Evolutionary conservation across 1,284 basidiomycete genomes (phyloP), one percentile per base, ranked within the genome.

Genomic region (Puccinia coronata): DNA sequence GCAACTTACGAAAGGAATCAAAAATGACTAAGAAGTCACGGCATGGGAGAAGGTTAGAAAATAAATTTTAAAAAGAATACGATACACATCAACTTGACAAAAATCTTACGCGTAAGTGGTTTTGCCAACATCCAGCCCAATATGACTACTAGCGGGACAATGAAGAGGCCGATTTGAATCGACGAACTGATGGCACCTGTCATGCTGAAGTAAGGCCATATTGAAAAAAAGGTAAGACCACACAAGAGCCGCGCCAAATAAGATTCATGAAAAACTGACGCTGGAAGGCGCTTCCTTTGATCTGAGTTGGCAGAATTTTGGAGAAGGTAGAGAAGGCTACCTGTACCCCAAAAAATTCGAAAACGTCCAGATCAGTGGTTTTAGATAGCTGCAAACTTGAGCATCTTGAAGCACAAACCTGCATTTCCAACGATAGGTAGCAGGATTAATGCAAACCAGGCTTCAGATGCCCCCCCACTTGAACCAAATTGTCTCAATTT

Each of bases 391-490:
- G 23, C 55, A 57, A 31, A 31, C 43, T 6, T 18, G 20, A n/a
- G n/a, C n/a, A n/a, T n/a, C n/a, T n/a, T n/a, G 9, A 31, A 57
- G 41, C 9, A 47, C 20, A 23, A 41, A 76, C 74, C 74, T 31
- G 74, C 53, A 65, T 61, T 76, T 63, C 74, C 74, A 65, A 76
- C 74, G 43, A 76, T 76, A 4, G 74, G 74, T 8, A 76, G n/a
- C 23, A 76, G 34, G 23, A 76, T 65, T 5, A 76, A 65, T 6
- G 57, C 74, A 12, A 76, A n/a, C 74, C 74, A 76, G 1, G 74
- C 73, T 57, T 75, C 78, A 88, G 91, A 86, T 85, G 94, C 92
- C 74, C 51, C 83, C 20, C 82, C 82, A 8, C 75, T 80, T n/a
- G n/a, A n/a, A n/a, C n/a, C n/a, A n/a, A n/a, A n/a, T 6, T 73